Evolutionary conservation across 2,329 filamentous ascomycete genomes (phyloP).

Genomic region (Bipolaris bicolor): DNA sequence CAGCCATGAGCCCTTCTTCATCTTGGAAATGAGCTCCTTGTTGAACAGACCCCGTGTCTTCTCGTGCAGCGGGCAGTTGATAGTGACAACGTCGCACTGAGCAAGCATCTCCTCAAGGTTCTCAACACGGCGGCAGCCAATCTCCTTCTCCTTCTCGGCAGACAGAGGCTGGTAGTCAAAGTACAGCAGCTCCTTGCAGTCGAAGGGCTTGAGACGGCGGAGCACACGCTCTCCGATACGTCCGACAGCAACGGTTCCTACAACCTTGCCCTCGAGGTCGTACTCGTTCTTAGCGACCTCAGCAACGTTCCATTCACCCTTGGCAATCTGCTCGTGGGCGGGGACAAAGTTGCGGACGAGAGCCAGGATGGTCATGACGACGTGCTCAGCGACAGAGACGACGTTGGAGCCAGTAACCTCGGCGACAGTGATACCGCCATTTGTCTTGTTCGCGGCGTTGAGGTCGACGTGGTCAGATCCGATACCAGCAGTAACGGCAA

Average conservation of each 20-base stretch:
- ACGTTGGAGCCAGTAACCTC: slow-evolving; percentile 99
- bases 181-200: slow-evolving; percentile 99
- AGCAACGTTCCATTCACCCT: slow-evolving; percentile 93
- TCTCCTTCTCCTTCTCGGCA: slow-evolving; percentile 88
- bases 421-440: slow-evolving; percentile 94
- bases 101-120: slow-evolving; percentile 89
- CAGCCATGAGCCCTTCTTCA: slow-evolving; percentile 98
- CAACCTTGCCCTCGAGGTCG: slow-evolving; percentile 95
- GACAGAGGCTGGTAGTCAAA: slow-evolving; percentile 97
- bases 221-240: slow-evolving; percentile 98
- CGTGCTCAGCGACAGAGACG: slow-evolving; percentile 97
- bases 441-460: slow-evolving; percentile 96
- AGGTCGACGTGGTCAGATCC: slow-evolving; percentile 98
- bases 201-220: slow-evolving; percentile 92
- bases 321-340: slow-evolving; percentile 89
- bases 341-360: slow-evolving; percentile 98
- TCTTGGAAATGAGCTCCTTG: slow-evolving; percentile 98
- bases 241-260: slow-evolving; percentile 95
- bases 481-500: slow-evolving; percentile 95
- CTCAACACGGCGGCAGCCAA: slow-evolving; percentile 89
- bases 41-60: slow-evolving; percentile 97
- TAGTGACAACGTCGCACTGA: slow-evolving; percentile 96
- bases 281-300: slow-evolving; percentile 98
- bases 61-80: slow-evolving; percentile 99
- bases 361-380: slow-evolving; percentile 96